Evolutionary conservation across 2,329 filamentous ascomycete species (phyloP), one percentile per base, ranked within the genome.

Genomic region (Colletotrichum eremochloae): DNA sequence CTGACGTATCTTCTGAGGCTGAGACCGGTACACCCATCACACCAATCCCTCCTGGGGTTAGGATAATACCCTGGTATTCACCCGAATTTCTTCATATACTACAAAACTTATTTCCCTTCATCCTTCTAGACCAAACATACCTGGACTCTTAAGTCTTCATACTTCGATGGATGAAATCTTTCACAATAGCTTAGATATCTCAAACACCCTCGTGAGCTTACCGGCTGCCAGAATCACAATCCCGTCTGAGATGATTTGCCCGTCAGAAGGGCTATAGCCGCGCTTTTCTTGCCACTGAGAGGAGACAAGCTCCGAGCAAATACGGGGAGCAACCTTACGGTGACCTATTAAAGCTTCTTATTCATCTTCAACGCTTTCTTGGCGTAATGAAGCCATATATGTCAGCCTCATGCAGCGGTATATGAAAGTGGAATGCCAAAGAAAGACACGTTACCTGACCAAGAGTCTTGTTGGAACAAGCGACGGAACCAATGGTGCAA

Each of bases 381-480:
- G 15, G 63, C 53, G 18, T 67, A 60, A 55, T 67, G n/a, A 6
- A 52, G 5, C 5, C n/a, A 42, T 12, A 8, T 3, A 42, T 3
- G 61, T 31, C 15, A 31, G 24, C 31, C 48, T 12, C 4, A 24
- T 52, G 24, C 9, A 12, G 38, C 24, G 24, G 24, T 24, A 24
- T 24, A 24, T 24, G 24, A 24, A 24, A 24, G 24, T 24, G 24
- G 24, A 24, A 24, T 24, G 24, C 24, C 24, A 24, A 24, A 24
- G 24, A 24, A 24, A 24, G 24, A 24, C 24, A 24, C 24, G 24
- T 44, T 44, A 67, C 65, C 38, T 53, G 44, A 14, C 65, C 57
- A 15, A 68, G n/a, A n/a, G 62, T 14, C 65, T 68, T 68, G 5
- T 68, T 68, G 65, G 65, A 2, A 68, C 65, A 20, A 68, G 48